Conservation (phyloP, 1,284 basidiomycete species). For the Ustilago tritici region DNA sequence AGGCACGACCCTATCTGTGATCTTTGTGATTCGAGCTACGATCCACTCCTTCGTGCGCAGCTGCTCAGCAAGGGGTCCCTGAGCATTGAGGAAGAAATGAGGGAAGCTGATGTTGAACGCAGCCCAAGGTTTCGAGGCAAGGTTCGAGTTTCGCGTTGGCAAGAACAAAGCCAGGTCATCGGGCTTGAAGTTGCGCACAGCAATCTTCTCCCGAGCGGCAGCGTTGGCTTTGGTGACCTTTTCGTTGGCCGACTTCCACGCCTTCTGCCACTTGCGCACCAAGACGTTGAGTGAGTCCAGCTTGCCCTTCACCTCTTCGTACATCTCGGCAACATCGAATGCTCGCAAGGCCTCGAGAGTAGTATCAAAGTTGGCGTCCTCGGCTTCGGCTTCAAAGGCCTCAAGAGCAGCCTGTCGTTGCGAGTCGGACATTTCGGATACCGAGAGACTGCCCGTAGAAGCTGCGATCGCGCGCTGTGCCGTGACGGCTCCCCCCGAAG, state of each 20-base stretch:
- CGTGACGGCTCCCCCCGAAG: conserved; percentile 13
- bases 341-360: conserved; percentile 75
- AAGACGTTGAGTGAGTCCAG: conserved; percentile 75
- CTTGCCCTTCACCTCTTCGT: conserved; percentile 84
- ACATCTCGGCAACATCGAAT: conserved; percentile 78
- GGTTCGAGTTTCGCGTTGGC: conserved; percentile 88
- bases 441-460: conserved; percentile 38
- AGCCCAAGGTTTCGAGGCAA: conserved; percentile 55
- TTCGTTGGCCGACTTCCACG: conserved; percentile 79
- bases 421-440: conserved; percentile 48
- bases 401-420: conserved; percentile 52
- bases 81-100: conserved; percentile 93
- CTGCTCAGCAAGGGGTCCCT: conserved; percentile 79
- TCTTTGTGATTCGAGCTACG: conserved; percentile 88
- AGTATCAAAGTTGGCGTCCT: conserved; percentile 38
- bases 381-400: conserved; percentile 49
- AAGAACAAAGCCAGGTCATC: conserved; percentile 90
- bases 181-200: conserved; percentile 60
- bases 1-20: conserved; percentile 79
- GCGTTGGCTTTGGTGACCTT: conserved; percentile 75
- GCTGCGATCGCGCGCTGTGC: conserved; percentile 44
- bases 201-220: conserved; percentile 71
- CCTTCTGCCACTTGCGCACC: conserved; percentile 96
- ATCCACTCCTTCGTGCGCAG: conserved; percentile 80
- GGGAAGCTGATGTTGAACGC: conserved; percentile 80